phyloP scores from a whole-genome alignment of 2,329 filamentous ascomycete species.

The Paracoccidioides brasiliensis region DNA sequence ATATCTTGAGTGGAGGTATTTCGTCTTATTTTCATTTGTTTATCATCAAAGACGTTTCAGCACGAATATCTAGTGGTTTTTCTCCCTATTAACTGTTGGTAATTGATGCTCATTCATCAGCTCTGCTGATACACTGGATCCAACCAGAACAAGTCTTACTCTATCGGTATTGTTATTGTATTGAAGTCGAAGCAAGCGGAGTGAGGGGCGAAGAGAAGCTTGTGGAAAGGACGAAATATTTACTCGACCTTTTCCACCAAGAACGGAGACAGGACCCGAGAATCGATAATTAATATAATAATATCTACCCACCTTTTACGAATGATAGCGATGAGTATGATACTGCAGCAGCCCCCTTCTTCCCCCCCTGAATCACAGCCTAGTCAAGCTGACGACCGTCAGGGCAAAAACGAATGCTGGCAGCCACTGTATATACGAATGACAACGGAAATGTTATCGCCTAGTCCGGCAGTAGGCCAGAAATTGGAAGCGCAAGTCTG shows the following conservation, averaged over 20 bases:
- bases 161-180: too few relatives aligned
- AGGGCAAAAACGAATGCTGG: not conserved
- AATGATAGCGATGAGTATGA: too few relatives aligned
- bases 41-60: not conserved
- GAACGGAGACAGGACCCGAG: not conserved
- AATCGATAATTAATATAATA: not conserved
- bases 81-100: not conserved
- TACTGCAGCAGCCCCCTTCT: too few relatives aligned
- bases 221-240: too few relatives aligned
- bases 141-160: too few relatives aligned
- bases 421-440: not conserved
- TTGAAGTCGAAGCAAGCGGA: too few relatives aligned
- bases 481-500: not conserved
- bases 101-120: not conserved
- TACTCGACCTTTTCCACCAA: not conserved
- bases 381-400: not conserved
- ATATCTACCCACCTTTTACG: too few relatives aligned
- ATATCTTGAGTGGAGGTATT: too few relatives aligned
- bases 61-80: not conserved
- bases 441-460: not conserved
- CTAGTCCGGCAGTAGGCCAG: too few relatives aligned
- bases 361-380: not conserved
- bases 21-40: not conserved
- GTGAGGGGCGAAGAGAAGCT: too few relatives aligned
- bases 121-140: too few relatives aligned